Conservation (phyloP, 2,329 filamentous ascomycete species). For the Monosporascus sp. region DNA sequence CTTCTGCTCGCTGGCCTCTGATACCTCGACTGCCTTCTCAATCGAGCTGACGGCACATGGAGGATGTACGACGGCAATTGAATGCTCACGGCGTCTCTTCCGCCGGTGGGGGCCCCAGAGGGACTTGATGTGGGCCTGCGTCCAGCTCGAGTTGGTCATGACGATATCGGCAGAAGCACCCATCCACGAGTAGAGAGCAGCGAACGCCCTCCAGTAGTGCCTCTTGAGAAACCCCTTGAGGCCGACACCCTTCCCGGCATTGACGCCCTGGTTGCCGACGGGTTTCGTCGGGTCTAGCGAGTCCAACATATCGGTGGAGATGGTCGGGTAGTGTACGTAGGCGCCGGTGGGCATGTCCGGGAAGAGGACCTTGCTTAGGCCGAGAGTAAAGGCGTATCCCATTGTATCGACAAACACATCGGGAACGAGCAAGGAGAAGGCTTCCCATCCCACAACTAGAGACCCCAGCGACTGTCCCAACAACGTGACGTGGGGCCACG, state of each 20-base stretch:
- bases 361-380: conserved; percentile 78
- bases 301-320: conserved; percentile 93
- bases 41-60: conserved; percentile 87
- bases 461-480: conserved; percentile 92
- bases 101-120: conserved; percentile 65
- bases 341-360: conserved; percentile 75
- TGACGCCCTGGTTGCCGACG: conserved; percentile 64
- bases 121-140: conserved; percentile 71
- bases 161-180: conserved; percentile 84
- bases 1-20: conserved; percentile 58
- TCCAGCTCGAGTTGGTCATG: conserved; percentile 98
- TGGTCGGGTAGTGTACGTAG: conserved; percentile 97
- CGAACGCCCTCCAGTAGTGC: conserved; percentile 83
- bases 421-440: conserved; percentile 83
- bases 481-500: conserved; percentile 88
- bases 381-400: conserved; percentile 91
- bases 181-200: conserved; percentile 72
- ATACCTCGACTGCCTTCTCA: conserved; percentile 66
- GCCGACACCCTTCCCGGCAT: conserved; percentile 76
- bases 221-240: conserved; percentile 66
- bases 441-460: conserved; percentile 81
- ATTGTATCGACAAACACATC: conserved; percentile 97
- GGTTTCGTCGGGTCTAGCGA: conserved; percentile 62
- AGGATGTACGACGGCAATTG: conserved; percentile 78
- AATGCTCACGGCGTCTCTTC: conserved; percentile 37